Percentiles rank a stretch among this genome's conserved stretches.
phyloP scores from a whole-genome alignment of 306 rosid species.

The Cercis canadensis region DNA sequence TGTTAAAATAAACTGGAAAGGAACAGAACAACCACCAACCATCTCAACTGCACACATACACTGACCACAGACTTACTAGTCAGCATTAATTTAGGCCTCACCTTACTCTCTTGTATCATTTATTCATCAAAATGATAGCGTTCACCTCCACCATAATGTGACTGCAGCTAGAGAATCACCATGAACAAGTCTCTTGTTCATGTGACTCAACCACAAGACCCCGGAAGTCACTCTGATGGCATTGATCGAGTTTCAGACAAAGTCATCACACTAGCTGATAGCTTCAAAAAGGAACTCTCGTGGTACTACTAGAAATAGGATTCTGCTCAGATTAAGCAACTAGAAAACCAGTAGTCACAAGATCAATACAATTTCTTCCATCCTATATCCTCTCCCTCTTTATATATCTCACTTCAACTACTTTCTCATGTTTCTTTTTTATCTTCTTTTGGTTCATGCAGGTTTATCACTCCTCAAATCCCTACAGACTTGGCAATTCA shows the following conservation, averaged over 20 bases:
- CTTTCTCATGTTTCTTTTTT: not conserved
- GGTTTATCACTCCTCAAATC: constrained; percentile 81
- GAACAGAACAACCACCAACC: constrained; percentile 56
- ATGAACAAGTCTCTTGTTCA: constrained; percentile 52
- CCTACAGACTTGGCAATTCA: constrained; percentile 75
- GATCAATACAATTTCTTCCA: no score
- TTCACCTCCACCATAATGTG: constrained; percentile 28
- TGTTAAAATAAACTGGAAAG: constrained; percentile 15
- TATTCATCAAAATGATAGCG: constrained; percentile 28
- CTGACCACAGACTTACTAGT: constrained; percentile 74
- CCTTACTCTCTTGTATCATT: constrained; percentile 21
- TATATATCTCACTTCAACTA: constrained; percentile 12
- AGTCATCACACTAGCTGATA: constrained; percentile 50
- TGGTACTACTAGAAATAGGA: constrained; percentile 66
- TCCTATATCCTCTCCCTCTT: no score
- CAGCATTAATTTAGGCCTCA: constrained; percentile 60
- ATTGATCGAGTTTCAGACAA: no score
- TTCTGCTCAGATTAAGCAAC: constrained; percentile 10
- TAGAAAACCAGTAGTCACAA: not conserved
- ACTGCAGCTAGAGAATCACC: constrained; percentile 42
- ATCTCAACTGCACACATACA: constrained; percentile 37
- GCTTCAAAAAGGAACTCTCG: constrained; percentile 59
- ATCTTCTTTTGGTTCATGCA: constrained; percentile 45
- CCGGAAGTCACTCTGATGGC: constrained; percentile 39
- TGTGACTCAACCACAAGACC: constrained; percentile 44